Percentiles rank a stretch among this genome's conserved stretches.
These are phyloP conservation scores for Monosporascus ibericus DNA, from an alignment of 2,329 filamentous ascomycete species.

Conservation along the genomic window DNA sequence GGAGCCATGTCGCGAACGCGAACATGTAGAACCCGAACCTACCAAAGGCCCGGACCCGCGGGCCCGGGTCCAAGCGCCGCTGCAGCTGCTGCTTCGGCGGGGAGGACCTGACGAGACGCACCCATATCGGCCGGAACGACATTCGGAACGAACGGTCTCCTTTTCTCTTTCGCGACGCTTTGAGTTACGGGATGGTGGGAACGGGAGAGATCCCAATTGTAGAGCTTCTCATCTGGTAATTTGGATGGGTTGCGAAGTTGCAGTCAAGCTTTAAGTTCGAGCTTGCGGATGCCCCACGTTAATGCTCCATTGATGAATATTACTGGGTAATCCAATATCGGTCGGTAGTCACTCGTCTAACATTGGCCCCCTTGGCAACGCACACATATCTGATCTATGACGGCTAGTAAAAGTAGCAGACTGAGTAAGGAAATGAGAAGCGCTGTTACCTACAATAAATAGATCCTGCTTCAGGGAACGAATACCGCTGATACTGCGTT, in stretches of 20 bases:
- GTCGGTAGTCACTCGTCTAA: too few relatives aligned
- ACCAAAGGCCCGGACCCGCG: constrained; percentile 11
- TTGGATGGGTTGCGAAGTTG: too few relatives aligned
- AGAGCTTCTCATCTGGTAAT: too few relatives aligned
- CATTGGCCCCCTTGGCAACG: too few relatives aligned
- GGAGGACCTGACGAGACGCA: not conserved
- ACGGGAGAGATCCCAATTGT: too few relatives aligned
- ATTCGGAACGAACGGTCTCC: not conserved
- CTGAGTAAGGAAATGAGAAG: too few relatives aligned
- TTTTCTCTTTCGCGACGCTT: not conserved
- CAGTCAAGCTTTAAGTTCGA: not conserved
- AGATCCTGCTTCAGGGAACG: too few relatives aligned
- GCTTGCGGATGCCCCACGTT: not conserved
- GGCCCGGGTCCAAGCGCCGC: not conserved
- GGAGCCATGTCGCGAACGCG: constrained; percentile 54
- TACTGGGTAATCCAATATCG: not conserved
- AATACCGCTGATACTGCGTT: too few relatives aligned
- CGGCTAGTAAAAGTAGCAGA: too few relatives aligned
- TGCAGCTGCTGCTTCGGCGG: not conserved
- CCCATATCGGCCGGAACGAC: not conserved
- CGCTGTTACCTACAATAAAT: too few relatives aligned
- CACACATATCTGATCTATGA: too few relatives aligned
- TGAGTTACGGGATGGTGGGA: too few relatives aligned
- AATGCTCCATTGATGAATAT: not conserved
- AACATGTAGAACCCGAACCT: constrained; percentile 41